Evolutionary conservation across 306 rosid species (phyloP).

Genomic region (Prunus padus): DNA sequence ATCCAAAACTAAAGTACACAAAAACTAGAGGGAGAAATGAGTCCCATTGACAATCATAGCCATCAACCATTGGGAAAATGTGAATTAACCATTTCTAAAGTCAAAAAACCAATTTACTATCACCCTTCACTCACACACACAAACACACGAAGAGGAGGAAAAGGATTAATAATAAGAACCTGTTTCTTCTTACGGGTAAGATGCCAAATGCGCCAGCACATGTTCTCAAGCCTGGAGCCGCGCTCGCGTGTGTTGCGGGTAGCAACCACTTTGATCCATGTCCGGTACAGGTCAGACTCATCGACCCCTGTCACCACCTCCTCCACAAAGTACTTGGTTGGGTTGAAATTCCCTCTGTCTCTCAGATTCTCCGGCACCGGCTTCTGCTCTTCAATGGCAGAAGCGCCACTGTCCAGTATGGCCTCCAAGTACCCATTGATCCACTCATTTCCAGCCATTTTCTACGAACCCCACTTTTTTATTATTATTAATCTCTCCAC

Average conservation of each 20-base stretch:
- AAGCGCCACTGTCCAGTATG: conserved; percentile 68
- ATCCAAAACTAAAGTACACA: conserved; percentile 4
- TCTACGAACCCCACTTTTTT: not conserved
- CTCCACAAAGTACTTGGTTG: conserved; percentile 87
- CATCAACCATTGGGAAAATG: not conserved
- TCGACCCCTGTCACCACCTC: conserved; percentile 90
- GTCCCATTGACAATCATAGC: not conserved
- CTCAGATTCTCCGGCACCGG: conserved; percentile 45
- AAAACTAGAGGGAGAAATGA: not conserved
- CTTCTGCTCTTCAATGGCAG: conserved; percentile 74
- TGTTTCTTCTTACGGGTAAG: conserved; percentile 87
- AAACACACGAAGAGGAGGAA: not conserved
- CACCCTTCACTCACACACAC: no score
- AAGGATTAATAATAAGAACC: conserved; percentile 29
- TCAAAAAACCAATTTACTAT: no score
- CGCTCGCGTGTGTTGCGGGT: conserved; percentile 89
- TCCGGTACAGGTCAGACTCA: conserved; percentile 82
- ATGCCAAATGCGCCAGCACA: conserved; percentile 99
- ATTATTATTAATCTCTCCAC: not conserved
- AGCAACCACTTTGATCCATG: conserved; percentile 95
- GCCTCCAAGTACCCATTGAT: conserved; percentile 92
- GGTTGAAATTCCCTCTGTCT: conserved; percentile 73
- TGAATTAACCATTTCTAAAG: not conserved
- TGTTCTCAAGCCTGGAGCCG: conserved; percentile 87
- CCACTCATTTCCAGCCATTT: conserved; percentile 97